A percentile compares a stretch with the other conserved stretches of the same genome.
phyloP scores from a whole-genome alignment of 2,329 filamentous ascomycete species.

The Apiospora marii region DNA sequence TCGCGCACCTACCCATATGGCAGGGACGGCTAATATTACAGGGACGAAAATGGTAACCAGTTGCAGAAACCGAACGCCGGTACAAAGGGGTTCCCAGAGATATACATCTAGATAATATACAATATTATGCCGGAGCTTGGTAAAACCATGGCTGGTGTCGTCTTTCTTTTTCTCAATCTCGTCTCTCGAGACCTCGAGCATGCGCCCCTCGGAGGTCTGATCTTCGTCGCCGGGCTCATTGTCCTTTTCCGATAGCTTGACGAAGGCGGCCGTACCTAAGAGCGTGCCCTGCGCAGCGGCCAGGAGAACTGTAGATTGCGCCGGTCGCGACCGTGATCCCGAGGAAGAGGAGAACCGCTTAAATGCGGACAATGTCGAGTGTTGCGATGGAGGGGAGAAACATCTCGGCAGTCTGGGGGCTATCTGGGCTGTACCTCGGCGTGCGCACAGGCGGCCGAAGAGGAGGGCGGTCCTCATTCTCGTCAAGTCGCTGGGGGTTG shows the following conservation, averaged over 20 bases:
- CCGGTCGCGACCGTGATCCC: conserved; percentile 25
- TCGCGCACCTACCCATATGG: conserved; percentile 78
- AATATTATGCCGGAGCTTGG: conserved; percentile 64
- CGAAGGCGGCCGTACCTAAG: conserved; percentile 64
- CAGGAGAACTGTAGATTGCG: conserved; percentile 42
- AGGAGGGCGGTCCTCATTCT: conserved; percentile 55
- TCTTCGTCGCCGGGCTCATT: conserved; percentile 54
- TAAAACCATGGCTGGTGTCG: conserved; percentile 66
- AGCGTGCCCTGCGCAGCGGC: conserved; percentile 48
- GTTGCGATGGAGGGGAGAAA: conserved; percentile 29
- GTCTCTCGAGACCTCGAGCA: conserved; percentile 81
- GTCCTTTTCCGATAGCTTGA: conserved; percentile 59
- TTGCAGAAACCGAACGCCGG: conserved; percentile 86
- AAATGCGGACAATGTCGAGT: conserved; percentile 32
- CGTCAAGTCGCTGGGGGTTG: conserved; percentile 33
- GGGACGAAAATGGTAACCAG: conserved; percentile 90
- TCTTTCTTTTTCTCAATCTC: conserved; percentile 78
- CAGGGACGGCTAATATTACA: conserved; percentile 81
- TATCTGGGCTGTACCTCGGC: conserved; percentile 35
- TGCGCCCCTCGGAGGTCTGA: conserved; percentile 81
- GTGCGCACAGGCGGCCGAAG: conserved; percentile 54
- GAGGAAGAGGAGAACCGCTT: conserved; percentile 3
- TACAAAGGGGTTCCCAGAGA: conserved; percentile 86
- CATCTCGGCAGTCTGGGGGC: not conserved
- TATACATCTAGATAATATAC: conserved; percentile 75